A percentile compares a stretch with the other conserved stretches of the same genome.
phyloP scores from a whole-genome alignment of 257 asterid genomes.

The Solanum rostratum region DNA sequence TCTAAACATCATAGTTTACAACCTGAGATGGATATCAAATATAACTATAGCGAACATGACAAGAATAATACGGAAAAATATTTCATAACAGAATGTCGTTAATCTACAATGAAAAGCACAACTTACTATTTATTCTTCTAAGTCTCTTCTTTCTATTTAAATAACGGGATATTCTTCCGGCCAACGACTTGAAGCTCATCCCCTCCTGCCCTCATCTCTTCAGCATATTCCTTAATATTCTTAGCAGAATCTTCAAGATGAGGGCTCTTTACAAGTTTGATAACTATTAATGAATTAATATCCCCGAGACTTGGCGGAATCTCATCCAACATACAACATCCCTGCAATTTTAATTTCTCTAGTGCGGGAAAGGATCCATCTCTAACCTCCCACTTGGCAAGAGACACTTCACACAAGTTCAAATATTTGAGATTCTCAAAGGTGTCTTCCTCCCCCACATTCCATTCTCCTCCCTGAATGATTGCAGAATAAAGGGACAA shows the following conservation, averaged over 20 bases:
- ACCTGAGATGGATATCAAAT: too few species aligned
- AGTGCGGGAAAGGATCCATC: background rate
- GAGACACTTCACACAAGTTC: rapidly evolving
- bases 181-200: background rate
- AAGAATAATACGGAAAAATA: too few species aligned
- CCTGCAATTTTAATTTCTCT: background rate
- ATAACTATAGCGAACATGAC: too few species aligned
- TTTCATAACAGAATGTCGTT: too few species aligned
- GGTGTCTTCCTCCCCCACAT: background rate
- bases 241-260: background rate
- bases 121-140: too few species aligned
- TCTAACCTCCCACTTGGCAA: background rate
- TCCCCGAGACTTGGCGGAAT: background rate
- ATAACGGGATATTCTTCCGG: too few species aligned
- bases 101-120: too few species aligned
- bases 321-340: rapidly evolving
- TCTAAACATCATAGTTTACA: too few species aligned
- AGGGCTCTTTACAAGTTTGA: background rate
- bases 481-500: rapidly evolving
- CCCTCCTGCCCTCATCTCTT: background rate
- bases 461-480: background rate
- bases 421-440: background rate
- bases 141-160: too few species aligned
- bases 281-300: background rate
- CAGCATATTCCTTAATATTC: background rate